These are phyloP conservation scores for Colletotrichum sp. DNA, from an alignment of 2,329 filamentous ascomycete genomes.

Conservation along the genomic window DNA sequence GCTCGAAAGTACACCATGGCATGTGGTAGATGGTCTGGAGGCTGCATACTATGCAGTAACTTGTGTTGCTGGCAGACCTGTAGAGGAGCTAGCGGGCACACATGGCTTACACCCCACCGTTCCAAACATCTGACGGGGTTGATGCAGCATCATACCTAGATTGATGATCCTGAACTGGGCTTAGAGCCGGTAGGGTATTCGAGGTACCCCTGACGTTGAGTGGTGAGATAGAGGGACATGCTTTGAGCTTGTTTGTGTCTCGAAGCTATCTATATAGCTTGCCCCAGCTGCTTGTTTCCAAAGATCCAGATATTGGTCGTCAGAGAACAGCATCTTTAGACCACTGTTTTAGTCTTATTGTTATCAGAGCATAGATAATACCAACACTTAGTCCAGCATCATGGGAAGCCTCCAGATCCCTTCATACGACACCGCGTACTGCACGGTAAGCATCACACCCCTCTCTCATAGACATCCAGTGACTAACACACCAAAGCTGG, in stretches of 20 bases:
- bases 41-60: neutral
- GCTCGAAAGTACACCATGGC: neutral
- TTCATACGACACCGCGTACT: neutral
- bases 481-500: conserved; percentile 8
- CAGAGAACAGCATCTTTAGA: neutral
- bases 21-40: neutral
- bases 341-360: neutral
- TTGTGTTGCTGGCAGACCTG: neutral
- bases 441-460: neutral
- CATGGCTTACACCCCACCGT: neutral
- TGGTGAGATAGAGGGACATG: neutral
- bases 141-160: neutral
- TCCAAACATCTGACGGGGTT: neutral
- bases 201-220: neutral
- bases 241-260: neutral
- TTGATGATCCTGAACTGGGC: neutral
- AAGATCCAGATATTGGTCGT: accelerated
- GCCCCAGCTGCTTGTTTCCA: neutral
- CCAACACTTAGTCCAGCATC: neutral
- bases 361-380: neutral
- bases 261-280: neutral
- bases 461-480: neutral
- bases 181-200: neutral
- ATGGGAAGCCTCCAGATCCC: conserved; percentile 4
- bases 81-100: neutral